These are phyloP conservation scores for Tuctoria greenei DNA, from an alignment of 176 grass and related monocot species.

Conservation along the genomic window DNA sequence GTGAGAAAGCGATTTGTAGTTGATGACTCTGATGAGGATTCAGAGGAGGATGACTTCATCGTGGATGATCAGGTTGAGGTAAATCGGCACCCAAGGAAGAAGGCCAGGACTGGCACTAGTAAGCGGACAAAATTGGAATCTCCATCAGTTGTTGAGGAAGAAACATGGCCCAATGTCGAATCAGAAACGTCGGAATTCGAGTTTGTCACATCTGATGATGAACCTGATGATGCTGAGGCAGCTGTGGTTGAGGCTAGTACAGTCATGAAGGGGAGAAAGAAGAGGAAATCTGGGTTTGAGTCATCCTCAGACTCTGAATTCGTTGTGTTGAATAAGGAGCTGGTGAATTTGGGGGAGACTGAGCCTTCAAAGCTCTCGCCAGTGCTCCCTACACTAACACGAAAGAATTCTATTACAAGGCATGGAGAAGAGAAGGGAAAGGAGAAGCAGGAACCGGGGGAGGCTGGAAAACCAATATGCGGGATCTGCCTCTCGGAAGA, in stretches of 20 bases:
- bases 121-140: slow-evolving; percentile 17
- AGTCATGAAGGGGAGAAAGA: slow-evolving; percentile 56
- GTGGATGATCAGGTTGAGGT: slow-evolving; percentile 47
- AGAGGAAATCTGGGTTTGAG: slow-evolving; percentile 33
- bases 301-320: slow-evolving; percentile 80
- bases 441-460: slow-evolving; percentile 48
- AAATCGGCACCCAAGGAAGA: slow-evolving; percentile 34
- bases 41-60: slow-evolving; percentile 62
- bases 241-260: neutral
- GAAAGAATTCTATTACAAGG: slow-evolving; percentile 40
- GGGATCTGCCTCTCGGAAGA: slow-evolving; percentile 90
- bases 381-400: slow-evolving; percentile 17
- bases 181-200: slow-evolving; percentile 54
- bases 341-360: slow-evolving; percentile 19
- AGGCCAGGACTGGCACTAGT: slow-evolving; percentile 34
- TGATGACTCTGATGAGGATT: slow-evolving; percentile 11
- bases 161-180: slow-evolving; percentile 36
- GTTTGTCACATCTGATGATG: slow-evolving; percentile 52
- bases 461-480: slow-evolving; percentile 57
- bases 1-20: slow-evolving; percentile 19
- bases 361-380: slow-evolving; percentile 42
- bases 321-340: slow-evolving; percentile 65
- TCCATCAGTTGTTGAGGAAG: slow-evolving; percentile 21
- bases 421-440: slow-evolving; percentile 68
- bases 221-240: slow-evolving; percentile 24